phyloP scores from a whole-genome alignment of 2,329 filamentous ascomycete species.

The Alternaria consortialis region DNA sequence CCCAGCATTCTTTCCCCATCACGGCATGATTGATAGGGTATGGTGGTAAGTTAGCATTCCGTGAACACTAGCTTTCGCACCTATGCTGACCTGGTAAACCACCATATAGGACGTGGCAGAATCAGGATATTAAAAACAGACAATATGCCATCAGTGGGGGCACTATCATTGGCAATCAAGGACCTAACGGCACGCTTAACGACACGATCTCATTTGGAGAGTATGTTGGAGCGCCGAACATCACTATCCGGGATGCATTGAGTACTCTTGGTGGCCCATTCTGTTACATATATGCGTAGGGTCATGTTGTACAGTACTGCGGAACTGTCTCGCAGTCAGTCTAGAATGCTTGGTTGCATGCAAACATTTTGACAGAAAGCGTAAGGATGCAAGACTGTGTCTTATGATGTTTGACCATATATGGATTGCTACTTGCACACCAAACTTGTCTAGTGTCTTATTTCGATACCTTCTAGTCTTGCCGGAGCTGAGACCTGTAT shows the following conservation, averaged over 20 bases:
- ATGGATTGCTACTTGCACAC: background rate
- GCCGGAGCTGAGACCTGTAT: no score
- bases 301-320: no score
- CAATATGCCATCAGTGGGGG: constrained; percentile 52
- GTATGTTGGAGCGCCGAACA: constrained; percentile 38
- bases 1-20: constrained; percentile 60
- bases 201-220: constrained; percentile 52
- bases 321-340: no score
- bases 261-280: constrained; percentile 56
- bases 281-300: constrained; percentile 50
- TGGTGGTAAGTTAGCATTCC: constrained; percentile 45
- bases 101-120: constrained; percentile 57
- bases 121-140: constrained; percentile 50
- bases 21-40: constrained; percentile 58
- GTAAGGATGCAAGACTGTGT: background rate
- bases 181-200: constrained; percentile 57
- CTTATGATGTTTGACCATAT: background rate
- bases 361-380: background rate
- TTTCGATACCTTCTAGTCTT: no score
- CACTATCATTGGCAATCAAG: background rate
- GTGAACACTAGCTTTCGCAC: background rate
- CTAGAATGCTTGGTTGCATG: background rate
- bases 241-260: constrained; percentile 51
- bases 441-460: background rate
- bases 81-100: background rate